Evolutionary conservation across 2,329 filamentous ascomycete genomes (phyloP).

Genomic region (Alternaria incomplexa): DNA sequence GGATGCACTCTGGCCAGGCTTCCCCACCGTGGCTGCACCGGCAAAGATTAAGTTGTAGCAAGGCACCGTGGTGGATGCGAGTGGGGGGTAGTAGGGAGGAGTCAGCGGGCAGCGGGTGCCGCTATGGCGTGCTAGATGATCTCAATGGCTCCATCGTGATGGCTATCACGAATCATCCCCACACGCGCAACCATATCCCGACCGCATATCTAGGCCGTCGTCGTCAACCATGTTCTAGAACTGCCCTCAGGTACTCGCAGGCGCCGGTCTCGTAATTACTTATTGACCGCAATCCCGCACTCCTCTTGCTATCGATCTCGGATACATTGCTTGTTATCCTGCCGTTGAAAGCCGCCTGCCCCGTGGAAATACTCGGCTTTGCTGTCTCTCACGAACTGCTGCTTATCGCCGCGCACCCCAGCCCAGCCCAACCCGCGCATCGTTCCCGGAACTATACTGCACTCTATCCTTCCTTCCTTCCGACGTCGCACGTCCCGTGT

Average conservation of each 20-base stretch:
- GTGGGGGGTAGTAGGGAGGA: constrained; percentile 23
- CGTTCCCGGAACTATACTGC: constrained; percentile 15
- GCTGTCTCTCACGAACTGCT: constrained; percentile 8
- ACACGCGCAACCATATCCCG: constrained; percentile 31
- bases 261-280: constrained; percentile 27
- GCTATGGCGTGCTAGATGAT: constrained; percentile 45
- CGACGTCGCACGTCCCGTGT: constrained; percentile 33
- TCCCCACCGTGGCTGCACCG: constrained; percentile 18
- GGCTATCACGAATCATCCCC: constrained; percentile 39
- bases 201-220: constrained; percentile 28
- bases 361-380: constrained; percentile 44
- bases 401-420: not conserved
- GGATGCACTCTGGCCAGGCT: constrained; percentile 10
- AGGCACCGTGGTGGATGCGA: constrained; percentile 30
- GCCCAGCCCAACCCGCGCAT: constrained; percentile 17
- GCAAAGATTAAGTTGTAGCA: constrained; percentile 21
- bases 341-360: constrained; percentile 39
- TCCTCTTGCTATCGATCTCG: constrained; percentile 17
- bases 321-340: constrained; percentile 17
- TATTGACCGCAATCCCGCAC: constrained; percentile 26
- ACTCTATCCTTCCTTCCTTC: constrained; percentile 21
- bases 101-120: constrained; percentile 21
- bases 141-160: constrained; percentile 33
- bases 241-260: constrained; percentile 18
- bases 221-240: constrained; percentile 38